These are phyloP conservation scores for Aureobasidium sp. DNA, from an alignment of 2,329 filamentous ascomycete genomes.

Conservation along the genomic window DNA sequence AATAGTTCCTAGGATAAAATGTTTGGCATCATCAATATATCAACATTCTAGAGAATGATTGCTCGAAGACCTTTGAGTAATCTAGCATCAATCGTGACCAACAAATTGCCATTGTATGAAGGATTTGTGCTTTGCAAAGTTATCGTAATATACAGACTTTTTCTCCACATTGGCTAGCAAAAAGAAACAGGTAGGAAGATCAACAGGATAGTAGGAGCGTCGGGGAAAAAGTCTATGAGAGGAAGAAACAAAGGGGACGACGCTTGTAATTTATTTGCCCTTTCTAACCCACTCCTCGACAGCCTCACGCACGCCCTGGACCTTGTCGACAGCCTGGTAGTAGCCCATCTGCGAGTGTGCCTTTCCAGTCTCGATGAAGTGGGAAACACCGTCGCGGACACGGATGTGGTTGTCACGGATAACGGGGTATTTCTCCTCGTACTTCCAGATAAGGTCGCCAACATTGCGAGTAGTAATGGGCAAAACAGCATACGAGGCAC, in stretches of 20 bases:
- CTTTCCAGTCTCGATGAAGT: slow-evolving; percentile 65
- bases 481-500: slow-evolving; percentile 75
- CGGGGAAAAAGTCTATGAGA: not conserved
- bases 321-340: slow-evolving; percentile 71
- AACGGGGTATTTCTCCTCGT: slow-evolving; percentile 81
- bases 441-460: slow-evolving; percentile 78
- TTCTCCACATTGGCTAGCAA: not conserved
- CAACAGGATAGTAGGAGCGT: not conserved
- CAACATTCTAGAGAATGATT: too few relatives aligned
- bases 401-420: slow-evolving; percentile 74
- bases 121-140: not conserved
- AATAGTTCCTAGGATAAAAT: not conserved
- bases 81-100: not conserved
- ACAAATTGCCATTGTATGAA: too few relatives aligned
- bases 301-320: slow-evolving; percentile 64
- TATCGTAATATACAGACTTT: slow-evolving; percentile 12
- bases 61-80: not conserved
- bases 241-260: not conserved
- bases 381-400: slow-evolving; percentile 60
- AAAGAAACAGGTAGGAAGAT: not conserved
- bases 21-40: not conserved
- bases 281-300: slow-evolving; percentile 89
- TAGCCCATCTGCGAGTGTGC: slow-evolving; percentile 65
- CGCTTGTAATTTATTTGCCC: slow-evolving; percentile 39
- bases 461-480: slow-evolving; percentile 89